Conservation (phyloP, 2,329 filamentous ascomycete genomes). For the Plectosphaerella cucumerina region DNA sequence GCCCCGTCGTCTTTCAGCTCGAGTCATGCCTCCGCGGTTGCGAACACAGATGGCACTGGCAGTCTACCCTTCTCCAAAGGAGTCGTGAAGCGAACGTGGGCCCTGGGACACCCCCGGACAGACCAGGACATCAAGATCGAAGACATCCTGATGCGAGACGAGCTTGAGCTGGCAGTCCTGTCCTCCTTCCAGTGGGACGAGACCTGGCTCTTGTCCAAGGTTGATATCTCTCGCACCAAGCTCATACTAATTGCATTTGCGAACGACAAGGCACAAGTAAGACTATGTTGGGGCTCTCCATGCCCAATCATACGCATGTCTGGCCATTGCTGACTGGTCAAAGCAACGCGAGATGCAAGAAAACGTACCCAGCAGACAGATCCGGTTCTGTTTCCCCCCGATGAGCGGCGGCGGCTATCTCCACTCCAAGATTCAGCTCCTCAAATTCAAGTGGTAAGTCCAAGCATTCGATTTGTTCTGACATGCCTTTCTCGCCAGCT, state of each 20-base stretch:
- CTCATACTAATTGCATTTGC: conserved; percentile 59
- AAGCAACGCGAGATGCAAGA: conserved; percentile 45
- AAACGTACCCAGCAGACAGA: conserved; percentile 44
- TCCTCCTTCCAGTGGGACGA: conserved; percentile 87
- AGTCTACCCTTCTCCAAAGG: conserved; percentile 49
- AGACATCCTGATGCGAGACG: conserved; percentile 72
- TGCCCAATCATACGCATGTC: not conserved
- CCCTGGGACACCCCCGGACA: conserved; percentile 53
- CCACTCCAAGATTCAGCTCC: conserved; percentile 91
- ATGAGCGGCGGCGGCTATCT: conserved; percentile 74
- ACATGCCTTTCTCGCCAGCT: not conserved
- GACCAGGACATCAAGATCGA: conserved; percentile 80
- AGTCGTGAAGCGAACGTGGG: conserved; percentile 78
- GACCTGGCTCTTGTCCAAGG: conserved; percentile 71
- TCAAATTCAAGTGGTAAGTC: conserved; percentile 53
- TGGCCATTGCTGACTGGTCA: not conserved
- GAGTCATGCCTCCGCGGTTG: not conserved
- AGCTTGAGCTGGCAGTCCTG: conserved; percentile 72
- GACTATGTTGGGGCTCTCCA: not conserved
- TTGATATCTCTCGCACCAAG: conserved; percentile 57
- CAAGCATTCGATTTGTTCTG: not conserved
- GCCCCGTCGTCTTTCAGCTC: not conserved
- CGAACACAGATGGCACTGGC: not conserved
- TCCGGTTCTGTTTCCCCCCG: conserved; percentile 76
- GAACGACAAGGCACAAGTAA: conserved; percentile 46